Evolutionary conservation across 2,329 filamentous ascomycete genomes (phyloP).

Genomic region (Fusarium sp.): DNA sequence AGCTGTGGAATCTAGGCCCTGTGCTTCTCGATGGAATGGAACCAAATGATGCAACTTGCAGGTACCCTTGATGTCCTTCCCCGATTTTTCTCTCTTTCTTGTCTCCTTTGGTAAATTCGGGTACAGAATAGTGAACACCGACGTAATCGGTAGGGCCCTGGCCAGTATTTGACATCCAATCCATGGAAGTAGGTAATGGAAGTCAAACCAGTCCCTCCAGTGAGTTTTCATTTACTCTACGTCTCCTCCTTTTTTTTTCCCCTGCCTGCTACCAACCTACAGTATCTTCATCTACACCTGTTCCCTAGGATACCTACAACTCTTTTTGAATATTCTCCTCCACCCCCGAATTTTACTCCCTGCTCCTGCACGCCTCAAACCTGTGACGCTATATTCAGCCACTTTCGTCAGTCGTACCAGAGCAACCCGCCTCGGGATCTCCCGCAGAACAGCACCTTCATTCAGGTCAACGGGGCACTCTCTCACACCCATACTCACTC

Average conservation of each 20-base stretch:
- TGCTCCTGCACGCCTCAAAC: slow-evolving; percentile 31
- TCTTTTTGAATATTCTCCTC: slow-evolving; percentile 6
- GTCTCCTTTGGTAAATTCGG: slow-evolving; percentile 31
- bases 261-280: not conserved
- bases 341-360: slow-evolving; percentile 31
- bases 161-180: too few species aligned
- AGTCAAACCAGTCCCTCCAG: not conserved
- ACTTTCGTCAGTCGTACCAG: slow-evolving; percentile 49
- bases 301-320: not conserved
- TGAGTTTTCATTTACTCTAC: slow-evolving; percentile 3
- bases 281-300: not conserved
- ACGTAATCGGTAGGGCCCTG: slow-evolving; percentile 41
- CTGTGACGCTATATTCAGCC: slow-evolving; percentile 45
- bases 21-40: slow-evolving; percentile 32
- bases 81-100: slow-evolving; percentile 31
- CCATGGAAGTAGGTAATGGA: not conserved
- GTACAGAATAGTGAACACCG: slow-evolving; percentile 42
- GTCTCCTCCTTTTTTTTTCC: not conserved
- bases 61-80: slow-evolving; percentile 13
- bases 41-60: slow-evolving; percentile 46
- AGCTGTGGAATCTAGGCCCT: slow-evolving; percentile 42
- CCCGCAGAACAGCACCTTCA: slow-evolving; percentile 39
- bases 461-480: slow-evolving; percentile 1
- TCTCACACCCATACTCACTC: not conserved
- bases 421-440: slow-evolving; percentile 45